Evolutionary conservation across 208 protist genomes (phyloP).

Genomic region (Acanthamoeba lenticulata): DNA sequence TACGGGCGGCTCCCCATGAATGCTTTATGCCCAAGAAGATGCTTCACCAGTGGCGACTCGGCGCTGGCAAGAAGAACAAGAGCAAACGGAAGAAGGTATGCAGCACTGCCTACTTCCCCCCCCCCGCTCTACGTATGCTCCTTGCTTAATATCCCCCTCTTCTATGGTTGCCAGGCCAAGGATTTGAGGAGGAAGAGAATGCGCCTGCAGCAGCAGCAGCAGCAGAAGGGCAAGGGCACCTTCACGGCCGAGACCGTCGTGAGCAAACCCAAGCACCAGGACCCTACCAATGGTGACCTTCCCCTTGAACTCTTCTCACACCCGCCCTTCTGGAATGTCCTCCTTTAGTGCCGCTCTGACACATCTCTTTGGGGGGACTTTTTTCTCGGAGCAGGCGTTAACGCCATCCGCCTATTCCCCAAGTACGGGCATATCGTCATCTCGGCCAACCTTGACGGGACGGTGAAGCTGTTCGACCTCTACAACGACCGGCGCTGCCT

Average conservation of each 20-base stretch:
- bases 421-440: conserved; percentile 94
- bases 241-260: neutral
- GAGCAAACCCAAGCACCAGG: neutral
- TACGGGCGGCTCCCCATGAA: neutral
- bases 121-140: neutral
- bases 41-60: neutral
- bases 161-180: neutral
- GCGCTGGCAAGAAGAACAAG: neutral
- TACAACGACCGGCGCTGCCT: conserved; percentile 87
- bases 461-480: conserved; percentile 92
- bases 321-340: neutral
- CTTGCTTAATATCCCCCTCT: neutral
- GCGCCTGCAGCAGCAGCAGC: neutral
- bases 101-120: neutral
- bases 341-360: too few relatives aligned
- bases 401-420: conserved; percentile 93
- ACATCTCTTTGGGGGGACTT: neutral
- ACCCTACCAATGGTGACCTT: neutral
- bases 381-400: conserved; percentile 91
- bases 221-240: neutral
- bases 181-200: neutral
- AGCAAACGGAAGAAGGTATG: neutral
- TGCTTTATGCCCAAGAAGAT: conserved; percentile 54
- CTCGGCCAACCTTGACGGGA: conserved; percentile 90
- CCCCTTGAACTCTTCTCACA: too few relatives aligned